A percentile compares a stretch with the other conserved stretches of the same genome.
phyloP scores from a whole-genome alignment of 2,329 filamentous ascomycete species.

The Colletotrichum ledebouriae region DNA sequence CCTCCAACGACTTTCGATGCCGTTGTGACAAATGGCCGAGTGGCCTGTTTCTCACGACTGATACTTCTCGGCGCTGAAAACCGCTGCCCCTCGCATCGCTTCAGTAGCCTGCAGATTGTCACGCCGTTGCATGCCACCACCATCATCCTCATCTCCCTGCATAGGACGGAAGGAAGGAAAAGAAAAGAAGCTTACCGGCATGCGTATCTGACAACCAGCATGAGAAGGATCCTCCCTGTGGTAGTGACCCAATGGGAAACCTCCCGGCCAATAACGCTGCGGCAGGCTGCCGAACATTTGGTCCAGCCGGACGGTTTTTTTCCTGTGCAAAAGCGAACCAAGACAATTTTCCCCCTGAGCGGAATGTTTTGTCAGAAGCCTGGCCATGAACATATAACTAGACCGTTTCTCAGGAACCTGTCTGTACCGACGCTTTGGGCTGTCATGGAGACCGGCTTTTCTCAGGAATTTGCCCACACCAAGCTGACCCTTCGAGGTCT shows the following conservation, averaged over 20 bases:
- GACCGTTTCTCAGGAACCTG: slow-evolving; percentile 1
- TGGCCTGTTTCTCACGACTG: neutral
- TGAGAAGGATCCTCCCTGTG: slow-evolving; percentile 16
- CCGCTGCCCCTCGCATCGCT: neutral
- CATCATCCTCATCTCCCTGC: neutral
- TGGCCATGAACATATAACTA: slow-evolving; percentile 35
- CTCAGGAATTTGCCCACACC: neutral
- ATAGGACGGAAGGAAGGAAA: slow-evolving; percentile 4
- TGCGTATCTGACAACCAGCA: slow-evolving; percentile 28
- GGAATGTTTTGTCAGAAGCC: neutral
- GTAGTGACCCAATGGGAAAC: neutral
- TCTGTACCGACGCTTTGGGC: neutral
- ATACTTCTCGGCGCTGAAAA: slow-evolving; percentile 1
- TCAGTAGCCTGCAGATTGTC: slow-evolving; percentile 27
- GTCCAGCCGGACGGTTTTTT: slow-evolving; percentile 10
- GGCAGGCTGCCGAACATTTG: slow-evolving; percentile 19
- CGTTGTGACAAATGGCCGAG: neutral
- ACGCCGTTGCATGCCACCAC: slow-evolving; percentile 24
- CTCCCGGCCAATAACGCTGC: slow-evolving; percentile 3
- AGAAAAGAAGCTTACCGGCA: slow-evolving; percentile 1
- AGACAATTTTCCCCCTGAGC: neutral
- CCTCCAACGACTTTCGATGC: neutral
- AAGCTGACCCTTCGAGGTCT: slow-evolving; percentile 6
- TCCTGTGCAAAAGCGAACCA: slow-evolving; percentile 4
- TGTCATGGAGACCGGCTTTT: neutral